phyloP scores from a whole-genome alignment of 345 rosid species.

The Pistacia vera region DNA sequence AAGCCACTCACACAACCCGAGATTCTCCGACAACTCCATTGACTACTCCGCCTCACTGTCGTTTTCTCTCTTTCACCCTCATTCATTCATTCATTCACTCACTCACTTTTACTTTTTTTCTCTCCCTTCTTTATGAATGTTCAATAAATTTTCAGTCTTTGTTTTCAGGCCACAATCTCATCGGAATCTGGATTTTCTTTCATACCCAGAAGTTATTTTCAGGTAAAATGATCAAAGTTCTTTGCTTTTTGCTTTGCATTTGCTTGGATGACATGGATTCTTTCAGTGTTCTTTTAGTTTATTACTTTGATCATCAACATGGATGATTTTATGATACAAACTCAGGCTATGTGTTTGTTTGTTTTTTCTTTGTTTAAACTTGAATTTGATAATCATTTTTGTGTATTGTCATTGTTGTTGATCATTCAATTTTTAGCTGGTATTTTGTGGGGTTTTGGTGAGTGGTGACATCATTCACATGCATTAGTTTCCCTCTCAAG shows the following conservation, averaged over 20 bases:
- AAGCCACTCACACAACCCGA: conserved; percentile 8
- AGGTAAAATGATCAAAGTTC: background rate
- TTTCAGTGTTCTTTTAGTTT: background rate
- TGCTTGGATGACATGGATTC: background rate
- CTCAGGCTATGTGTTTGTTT: background rate
- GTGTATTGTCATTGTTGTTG: background rate
- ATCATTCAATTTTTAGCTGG: background rate
- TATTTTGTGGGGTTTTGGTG: background rate
- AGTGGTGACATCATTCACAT: conserved; percentile 5
- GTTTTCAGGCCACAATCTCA: conserved; percentile 7
- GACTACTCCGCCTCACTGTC: conserved; percentile 8
- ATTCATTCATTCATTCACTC: background rate
- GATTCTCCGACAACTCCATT: conserved; percentile 17
- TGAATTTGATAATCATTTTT: background rate
- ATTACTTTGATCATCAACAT: background rate
- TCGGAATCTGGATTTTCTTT: conserved; percentile 14
- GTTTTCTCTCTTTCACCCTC: background rate
- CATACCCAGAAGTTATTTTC: conserved; percentile 13
- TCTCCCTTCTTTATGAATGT: background rate
- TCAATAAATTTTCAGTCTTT: conserved; percentile 1
- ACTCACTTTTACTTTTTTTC: background rate
- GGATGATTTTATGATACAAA: background rate
- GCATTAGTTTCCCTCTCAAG: conserved; percentile 5
- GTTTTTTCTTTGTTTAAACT: background rate
- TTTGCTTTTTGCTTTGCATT: background rate